Evolutionary conservation across 2,329 filamentous ascomycete genomes (phyloP).

Genomic region (Apiospora rasikravindrae): DNA sequence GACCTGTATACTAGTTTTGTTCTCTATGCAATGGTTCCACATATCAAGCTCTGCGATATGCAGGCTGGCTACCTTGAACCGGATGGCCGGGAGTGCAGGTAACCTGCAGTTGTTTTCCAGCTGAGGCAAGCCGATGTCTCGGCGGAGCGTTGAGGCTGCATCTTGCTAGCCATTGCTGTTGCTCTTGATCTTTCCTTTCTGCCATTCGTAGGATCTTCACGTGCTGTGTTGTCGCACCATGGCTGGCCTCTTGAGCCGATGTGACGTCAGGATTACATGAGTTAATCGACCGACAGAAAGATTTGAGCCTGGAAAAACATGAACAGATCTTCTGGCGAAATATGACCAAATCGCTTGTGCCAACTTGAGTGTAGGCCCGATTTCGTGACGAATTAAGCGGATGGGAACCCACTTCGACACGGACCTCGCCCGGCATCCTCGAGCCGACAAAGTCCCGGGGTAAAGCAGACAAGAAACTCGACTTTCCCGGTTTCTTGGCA

Average conservation of each 20-base stretch:
- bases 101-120: background rate
- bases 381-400: conserved; percentile 13
- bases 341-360: background rate
- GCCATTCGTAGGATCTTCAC: background rate
- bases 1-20: background rate
- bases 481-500: conserved; percentile 16
- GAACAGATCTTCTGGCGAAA: background rate
- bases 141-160: background rate
- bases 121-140: background rate
- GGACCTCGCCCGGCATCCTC: conserved; percentile 1
- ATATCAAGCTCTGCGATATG: conserved; percentile 9
- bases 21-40: conserved; percentile 1
- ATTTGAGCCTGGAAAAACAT: background rate
- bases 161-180: background rate
- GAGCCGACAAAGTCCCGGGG: background rate
- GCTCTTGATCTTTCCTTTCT: background rate
- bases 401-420: background rate
- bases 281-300: background rate
- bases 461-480: background rate
- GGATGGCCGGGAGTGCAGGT: background rate
- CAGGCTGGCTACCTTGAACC: background rate
- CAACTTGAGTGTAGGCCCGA: conserved; percentile 12
- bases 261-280: background rate
- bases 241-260: background rate
- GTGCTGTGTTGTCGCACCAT: background rate